These are phyloP conservation scores for Backusella westeae DNA, from an alignment of 192 early-diverging fungal genomes.

Conservation along the genomic window DNA sequence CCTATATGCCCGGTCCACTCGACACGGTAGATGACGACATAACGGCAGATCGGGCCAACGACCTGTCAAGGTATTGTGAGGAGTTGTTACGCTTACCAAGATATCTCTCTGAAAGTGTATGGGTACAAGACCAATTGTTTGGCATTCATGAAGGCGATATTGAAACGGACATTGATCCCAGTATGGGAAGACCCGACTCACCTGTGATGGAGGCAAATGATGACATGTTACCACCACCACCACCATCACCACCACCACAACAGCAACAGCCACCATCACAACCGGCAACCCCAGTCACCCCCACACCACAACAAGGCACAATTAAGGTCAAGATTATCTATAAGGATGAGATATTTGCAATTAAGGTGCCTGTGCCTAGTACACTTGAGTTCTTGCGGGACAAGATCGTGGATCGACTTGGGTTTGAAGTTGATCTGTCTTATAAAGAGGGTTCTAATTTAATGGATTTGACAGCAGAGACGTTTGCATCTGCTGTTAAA, in stretches of 20 bases:
- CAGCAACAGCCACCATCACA: not conserved
- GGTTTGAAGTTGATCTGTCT: slow-evolving; percentile 28
- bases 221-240: not conserved
- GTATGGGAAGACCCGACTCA: slow-evolving; percentile 8
- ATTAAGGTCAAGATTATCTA: slow-evolving; percentile 75
- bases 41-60: slow-evolving; percentile 57
- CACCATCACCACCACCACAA: not conserved
- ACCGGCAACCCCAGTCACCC: not conserved
- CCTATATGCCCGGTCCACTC: slow-evolving; percentile 67
- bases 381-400: slow-evolving; percentile 53
- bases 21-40: slow-evolving; percentile 63
- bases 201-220: not conserved
- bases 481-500: slow-evolving; percentile 32
- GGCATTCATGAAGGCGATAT: slow-evolving; percentile 53
- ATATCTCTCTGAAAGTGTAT: slow-evolving; percentile 48
- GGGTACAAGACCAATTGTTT: slow-evolving; percentile 53
- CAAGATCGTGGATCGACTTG: slow-evolving; percentile 61
- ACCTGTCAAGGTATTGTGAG: slow-evolving; percentile 68
- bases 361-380: slow-evolving; percentile 60
- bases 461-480: slow-evolving; percentile 20
- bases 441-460: slow-evolving; percentile 36
- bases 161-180: slow-evolving; percentile 45
- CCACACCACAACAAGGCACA: slow-evolving; percentile 6
- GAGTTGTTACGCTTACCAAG: slow-evolving; percentile 57
- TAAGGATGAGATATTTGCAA: slow-evolving; percentile 70